Conservation (phyloP, 164 flowering plant genomes). For the Macadamia tetraphylla region DNA sequence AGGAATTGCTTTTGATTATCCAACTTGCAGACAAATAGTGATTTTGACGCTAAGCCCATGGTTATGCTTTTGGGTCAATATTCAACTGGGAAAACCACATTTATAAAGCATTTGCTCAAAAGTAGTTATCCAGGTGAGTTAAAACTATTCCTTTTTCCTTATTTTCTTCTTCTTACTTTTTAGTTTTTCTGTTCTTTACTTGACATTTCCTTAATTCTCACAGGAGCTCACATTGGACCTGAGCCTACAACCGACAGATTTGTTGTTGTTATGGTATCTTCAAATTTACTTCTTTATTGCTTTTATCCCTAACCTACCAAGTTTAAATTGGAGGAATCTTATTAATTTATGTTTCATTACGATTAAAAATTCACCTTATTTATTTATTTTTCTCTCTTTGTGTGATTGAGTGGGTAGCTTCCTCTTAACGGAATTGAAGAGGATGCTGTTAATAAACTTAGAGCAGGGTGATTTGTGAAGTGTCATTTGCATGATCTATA, state of each 20-base stretch:
- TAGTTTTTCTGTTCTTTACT: background rate
- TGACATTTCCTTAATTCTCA: conserved; percentile 5
- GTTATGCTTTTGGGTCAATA: conserved; percentile 99
- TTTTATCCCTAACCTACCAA: no score
- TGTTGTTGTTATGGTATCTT: conserved; percentile 87
- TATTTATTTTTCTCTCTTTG: background rate
- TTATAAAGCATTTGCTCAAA: conserved; percentile 82
- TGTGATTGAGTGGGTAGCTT: no score
- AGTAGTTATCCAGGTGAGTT: conserved; percentile 74
- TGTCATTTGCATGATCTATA: no score
- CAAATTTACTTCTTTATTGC: background rate
- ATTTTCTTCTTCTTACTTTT: conserved; percentile 2
- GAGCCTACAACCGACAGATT: conserved; percentile 98
- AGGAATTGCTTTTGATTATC: background rate
- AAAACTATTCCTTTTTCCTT: conserved; percentile 2
- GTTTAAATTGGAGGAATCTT: no score
- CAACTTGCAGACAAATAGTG: conserved; percentile 71
- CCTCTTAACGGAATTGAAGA: no score
- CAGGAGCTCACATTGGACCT: conserved; percentile 98
- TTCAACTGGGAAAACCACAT: conserved; percentile 99
- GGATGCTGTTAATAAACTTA: no score
- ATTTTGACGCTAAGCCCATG: conserved; percentile 98
- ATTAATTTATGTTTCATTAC: background rate
- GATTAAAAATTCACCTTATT: background rate
- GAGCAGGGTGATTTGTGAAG: no score